Evolutionary conservation across 495 filamentous ascomycete genomes (phyloP).

Genomic region (Viridothelium virens): DNA sequence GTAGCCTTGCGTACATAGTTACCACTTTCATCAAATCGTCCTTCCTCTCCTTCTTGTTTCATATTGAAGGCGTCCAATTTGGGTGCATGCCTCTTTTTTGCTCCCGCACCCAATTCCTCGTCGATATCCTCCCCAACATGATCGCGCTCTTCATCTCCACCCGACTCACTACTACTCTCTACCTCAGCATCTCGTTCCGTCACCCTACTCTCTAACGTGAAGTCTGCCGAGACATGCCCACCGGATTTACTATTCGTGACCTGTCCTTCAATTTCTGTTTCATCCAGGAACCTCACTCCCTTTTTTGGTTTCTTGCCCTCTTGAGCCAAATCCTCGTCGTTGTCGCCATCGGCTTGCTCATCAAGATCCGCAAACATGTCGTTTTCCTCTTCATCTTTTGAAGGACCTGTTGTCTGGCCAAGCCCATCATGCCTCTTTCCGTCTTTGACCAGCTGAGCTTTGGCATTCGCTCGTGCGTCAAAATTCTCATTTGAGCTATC

Average conservation of each 20-base stretch:
- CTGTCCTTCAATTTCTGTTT: conserved; percentile 78
- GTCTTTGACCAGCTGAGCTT: conserved; percentile 45
- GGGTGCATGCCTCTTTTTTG: conserved; percentile 89
- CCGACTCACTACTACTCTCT: conserved; percentile 53
- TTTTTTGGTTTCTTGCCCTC: conserved; percentile 60
- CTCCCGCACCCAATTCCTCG: conserved; percentile 80
- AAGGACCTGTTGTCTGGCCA: conserved; percentile 33
- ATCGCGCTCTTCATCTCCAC: conserved; percentile 63
- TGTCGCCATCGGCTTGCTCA: conserved; percentile 40
- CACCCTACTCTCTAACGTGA: conserved; percentile 32
- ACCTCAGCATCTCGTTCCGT: conserved; percentile 18
- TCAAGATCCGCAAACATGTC: conserved; percentile 88
- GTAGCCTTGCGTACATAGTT: conserved; percentile 85
- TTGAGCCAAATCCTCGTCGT: conserved; percentile 33
- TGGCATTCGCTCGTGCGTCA: conserved; percentile 56
- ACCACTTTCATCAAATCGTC: conserved; percentile 78
- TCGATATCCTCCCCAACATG: conserved; percentile 64
- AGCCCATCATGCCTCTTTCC: conserved; percentile 28
- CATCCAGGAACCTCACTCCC: conserved; percentile 65
- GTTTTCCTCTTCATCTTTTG: conserved; percentile 61
- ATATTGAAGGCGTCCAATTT: conserved; percentile 96
- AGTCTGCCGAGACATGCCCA: conserved; percentile 55
- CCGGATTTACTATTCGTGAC: conserved; percentile 65
- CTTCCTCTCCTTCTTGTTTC: conserved; percentile 82
- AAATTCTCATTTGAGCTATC: conserved; percentile 92